phyloP scores from a whole-genome alignment of 2,329 filamentous ascomycete species.

The Ramularia endophylla region DNA sequence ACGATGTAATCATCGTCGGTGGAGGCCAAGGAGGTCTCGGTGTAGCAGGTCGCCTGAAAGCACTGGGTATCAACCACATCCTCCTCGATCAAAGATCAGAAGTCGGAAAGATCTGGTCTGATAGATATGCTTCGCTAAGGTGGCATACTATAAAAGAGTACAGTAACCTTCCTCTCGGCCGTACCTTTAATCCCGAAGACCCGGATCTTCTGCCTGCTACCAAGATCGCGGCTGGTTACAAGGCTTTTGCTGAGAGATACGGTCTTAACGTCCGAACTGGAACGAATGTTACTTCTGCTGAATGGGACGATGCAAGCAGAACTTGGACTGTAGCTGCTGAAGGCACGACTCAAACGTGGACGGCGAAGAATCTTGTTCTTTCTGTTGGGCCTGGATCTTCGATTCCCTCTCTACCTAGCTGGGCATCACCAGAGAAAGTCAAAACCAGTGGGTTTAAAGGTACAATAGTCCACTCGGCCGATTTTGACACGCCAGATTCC shows the following conservation, averaged over 20 bases:
- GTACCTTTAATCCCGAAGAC: slow-evolving; percentile 25
- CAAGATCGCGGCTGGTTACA: slow-evolving; percentile 35
- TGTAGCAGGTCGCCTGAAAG: slow-evolving; percentile 39
- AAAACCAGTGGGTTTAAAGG: too few species aligned
- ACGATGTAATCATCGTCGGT: slow-evolving; percentile 33
- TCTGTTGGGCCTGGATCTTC: slow-evolving; percentile 29
- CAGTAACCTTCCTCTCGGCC: slow-evolving; percentile 36
- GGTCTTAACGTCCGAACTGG: slow-evolving; percentile 31
- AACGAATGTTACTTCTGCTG: neutral
- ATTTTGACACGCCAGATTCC: slow-evolving; percentile 29
- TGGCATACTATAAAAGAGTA: slow-evolving; percentile 37
- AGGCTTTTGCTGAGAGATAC: slow-evolving; percentile 33
- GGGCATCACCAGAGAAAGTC: slow-evolving; percentile 14
- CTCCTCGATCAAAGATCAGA: slow-evolving; percentile 40
- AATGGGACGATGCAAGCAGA: too few species aligned
- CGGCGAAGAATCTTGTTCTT: slow-evolving; percentile 29
- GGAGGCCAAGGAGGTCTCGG: slow-evolving; percentile 42
- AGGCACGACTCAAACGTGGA: slow-evolving; percentile 3
- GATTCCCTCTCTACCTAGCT: slow-evolving; percentile 19
- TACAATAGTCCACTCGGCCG: slow-evolving; percentile 31
- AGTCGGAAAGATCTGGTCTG: slow-evolving; percentile 43
- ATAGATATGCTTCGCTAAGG: slow-evolving; percentile 41
- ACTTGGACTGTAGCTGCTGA: neutral
- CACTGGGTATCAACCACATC: slow-evolving; percentile 38
- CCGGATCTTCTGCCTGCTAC: slow-evolving; percentile 25